A percentile compares a stretch with the other conserved stretches of the same genome.
Conservation (phyloP, 2,329 filamentous ascomycete species). For the Venturia oleaginea region DNA sequence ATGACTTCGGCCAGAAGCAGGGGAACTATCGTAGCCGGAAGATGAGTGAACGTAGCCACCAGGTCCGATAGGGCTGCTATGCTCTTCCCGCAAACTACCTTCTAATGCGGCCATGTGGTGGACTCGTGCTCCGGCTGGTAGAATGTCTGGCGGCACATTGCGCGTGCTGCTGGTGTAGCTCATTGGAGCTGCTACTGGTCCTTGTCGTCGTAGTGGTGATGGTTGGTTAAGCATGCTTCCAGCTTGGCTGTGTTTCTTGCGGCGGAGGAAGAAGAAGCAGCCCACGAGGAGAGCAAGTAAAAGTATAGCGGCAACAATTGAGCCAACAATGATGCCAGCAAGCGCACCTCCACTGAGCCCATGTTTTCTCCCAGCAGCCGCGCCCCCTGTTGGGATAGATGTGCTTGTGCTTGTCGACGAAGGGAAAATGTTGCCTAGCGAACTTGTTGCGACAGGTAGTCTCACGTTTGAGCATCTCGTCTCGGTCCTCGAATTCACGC, state of each 20-base stretch:
- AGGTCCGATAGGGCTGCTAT: slow-evolving; percentile 20
- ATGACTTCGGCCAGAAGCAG: slow-evolving; percentile 49
- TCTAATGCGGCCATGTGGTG: slow-evolving; percentile 94
- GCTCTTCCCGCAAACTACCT: slow-evolving; percentile 51
- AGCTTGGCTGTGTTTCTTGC: slow-evolving; percentile 51
- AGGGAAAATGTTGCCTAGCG: slow-evolving; percentile 48
- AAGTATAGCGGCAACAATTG: slow-evolving; percentile 60
- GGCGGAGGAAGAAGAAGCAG: slow-evolving; percentile 49
- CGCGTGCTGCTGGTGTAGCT: slow-evolving; percentile 32
- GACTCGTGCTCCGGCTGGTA: slow-evolving; percentile 73
- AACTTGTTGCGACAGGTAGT: slow-evolving; percentile 58
- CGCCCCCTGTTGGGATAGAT: slow-evolving; percentile 18
- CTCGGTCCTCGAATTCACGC: slow-evolving; percentile 70
- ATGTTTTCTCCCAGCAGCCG: slow-evolving; percentile 27
- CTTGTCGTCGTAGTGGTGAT: slow-evolving; percentile 49
- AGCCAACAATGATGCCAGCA: slow-evolving; percentile 81
- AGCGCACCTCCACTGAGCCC: slow-evolving; percentile 77
- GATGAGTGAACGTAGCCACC: slow-evolving; percentile 48
- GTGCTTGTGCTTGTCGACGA: slow-evolving; percentile 35
- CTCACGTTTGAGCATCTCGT: slow-evolving; percentile 64
- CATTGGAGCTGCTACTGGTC: slow-evolving; percentile 27
- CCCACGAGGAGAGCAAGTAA: slow-evolving; percentile 55
- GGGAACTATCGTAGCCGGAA: slow-evolving; percentile 65
- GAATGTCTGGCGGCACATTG: slow-evolving; percentile 40
- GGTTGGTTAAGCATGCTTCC: slow-evolving; percentile 85